Conservation (phyloP, 108 stramenopile genomes). For the Pinguiococcus pyrenoidosus region DNA sequence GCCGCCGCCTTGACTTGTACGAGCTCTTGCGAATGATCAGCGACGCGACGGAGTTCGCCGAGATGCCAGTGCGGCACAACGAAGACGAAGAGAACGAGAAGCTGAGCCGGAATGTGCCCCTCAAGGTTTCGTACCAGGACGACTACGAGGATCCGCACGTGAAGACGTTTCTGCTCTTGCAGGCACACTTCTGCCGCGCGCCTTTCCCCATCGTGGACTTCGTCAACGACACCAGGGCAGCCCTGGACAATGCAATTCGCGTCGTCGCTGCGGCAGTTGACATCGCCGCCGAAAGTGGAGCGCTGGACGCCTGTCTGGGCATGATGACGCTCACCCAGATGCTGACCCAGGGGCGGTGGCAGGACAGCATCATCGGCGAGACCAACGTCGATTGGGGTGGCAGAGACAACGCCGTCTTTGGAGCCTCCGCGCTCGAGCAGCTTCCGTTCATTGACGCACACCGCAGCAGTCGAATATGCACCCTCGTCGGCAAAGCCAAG, state of each 20-base stretch:
- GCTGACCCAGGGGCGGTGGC: conserved; percentile 18
- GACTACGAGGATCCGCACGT: conserved; percentile 55
- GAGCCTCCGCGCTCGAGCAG: no score
- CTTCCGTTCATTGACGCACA: no score
- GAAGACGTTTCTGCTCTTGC: conserved; percentile 83
- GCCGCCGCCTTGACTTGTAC: conserved; percentile 40
- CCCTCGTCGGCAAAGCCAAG: no score
- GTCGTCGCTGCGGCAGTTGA: conserved; percentile 90
- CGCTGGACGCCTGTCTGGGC: conserved; percentile 16
- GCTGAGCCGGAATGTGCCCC: conserved; percentile 59
- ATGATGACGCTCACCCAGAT: conserved; percentile 22
- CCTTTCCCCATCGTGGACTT: conserved; percentile 90
- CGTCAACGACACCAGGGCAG: conserved; percentile 81
- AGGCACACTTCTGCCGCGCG: conserved; percentile 62
- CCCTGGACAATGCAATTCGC: conserved; percentile 84
- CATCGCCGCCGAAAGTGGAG: conserved; percentile 51
- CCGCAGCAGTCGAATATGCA: no score
- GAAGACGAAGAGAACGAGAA: conserved; percentile 86
- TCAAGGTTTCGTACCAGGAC: conserved; percentile 43
- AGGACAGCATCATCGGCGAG: no score
- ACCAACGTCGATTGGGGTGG: no score
- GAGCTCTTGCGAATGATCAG: conserved; percentile 26
- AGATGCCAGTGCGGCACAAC: conserved; percentile 95
- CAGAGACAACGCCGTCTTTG: no score
- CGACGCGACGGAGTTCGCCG: conserved; percentile 76